These are phyloP conservation scores for Pythium myriotylum DNA, from an alignment of 352 stramenopile species.

Conservation along the genomic window DNA sequence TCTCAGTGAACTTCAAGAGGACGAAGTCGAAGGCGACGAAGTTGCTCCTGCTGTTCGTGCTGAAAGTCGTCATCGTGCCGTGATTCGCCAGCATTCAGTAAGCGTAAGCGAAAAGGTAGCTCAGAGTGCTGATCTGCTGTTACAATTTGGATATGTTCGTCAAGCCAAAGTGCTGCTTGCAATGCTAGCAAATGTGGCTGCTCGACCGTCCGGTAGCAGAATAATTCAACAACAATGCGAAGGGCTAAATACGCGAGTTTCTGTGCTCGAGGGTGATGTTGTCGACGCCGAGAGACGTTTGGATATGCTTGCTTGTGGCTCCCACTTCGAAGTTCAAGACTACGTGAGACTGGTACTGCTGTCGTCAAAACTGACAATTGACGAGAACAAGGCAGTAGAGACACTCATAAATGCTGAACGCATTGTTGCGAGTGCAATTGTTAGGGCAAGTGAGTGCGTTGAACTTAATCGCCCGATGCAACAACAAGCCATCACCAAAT, in stretches of 20 bases:
- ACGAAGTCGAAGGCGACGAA: constrained; percentile 20
- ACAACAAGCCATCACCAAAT: constrained; percentile 19
- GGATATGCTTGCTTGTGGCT: not conserved
- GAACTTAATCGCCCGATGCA: constrained; percentile 23
- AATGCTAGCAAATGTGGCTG: constrained; percentile 43
- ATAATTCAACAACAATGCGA: constrained; percentile 6
- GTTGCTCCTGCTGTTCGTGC: not conserved
- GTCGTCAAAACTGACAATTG: not conserved
- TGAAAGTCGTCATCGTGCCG: constrained; percentile 13
- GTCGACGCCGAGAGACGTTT: not conserved
- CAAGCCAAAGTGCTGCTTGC: constrained; percentile 58
- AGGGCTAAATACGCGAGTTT: constrained; percentile 1
- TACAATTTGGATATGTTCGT: constrained; percentile 55
- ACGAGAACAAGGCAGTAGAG: constrained; percentile 11
- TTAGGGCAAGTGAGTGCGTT: constrained; percentile 4
- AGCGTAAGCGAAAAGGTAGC: constrained; percentile 37
- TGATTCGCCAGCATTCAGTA: constrained; percentile 32
- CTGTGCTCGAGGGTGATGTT: constrained; percentile 16
- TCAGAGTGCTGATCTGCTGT: constrained; percentile 34
- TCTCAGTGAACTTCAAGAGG: constrained; percentile 49
- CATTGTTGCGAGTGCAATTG: constrained; percentile 7
- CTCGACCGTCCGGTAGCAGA: constrained; percentile 11
- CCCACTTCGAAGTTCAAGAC: constrained; percentile 5
- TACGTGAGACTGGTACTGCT: constrained; percentile 11
- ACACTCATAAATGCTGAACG: constrained; percentile 8